Percentiles rank a stretch among this genome's conserved stretches.
These are phyloP conservation scores for Flagelloscypha sp. DNA, from an alignment of 768 basidiomycete genomes.

Conservation along the genomic window DNA sequence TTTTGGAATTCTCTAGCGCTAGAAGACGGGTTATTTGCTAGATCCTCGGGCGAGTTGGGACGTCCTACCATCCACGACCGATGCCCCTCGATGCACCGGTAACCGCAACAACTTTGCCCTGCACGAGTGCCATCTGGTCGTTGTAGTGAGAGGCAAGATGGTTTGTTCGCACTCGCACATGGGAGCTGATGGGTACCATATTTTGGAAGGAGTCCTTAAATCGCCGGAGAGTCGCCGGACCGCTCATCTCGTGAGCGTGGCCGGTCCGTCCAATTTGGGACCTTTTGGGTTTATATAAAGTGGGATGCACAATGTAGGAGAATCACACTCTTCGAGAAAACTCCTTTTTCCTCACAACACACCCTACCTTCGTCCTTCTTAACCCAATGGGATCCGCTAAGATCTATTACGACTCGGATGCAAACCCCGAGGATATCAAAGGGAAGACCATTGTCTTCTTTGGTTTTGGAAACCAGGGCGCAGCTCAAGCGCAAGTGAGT, in stretches of 20 bases:
- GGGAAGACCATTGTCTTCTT: constrained; percentile 52
- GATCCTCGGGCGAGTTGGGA: neutral
- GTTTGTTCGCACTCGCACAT: constrained; percentile 3
- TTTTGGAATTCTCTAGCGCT: constrained; percentile 53
- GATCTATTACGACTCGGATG: constrained; percentile 59
- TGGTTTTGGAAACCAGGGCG: constrained; percentile 60
- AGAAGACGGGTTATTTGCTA: neutral
- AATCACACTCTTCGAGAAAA: no score
- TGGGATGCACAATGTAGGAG: no score
- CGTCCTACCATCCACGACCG: constrained; percentile 48
- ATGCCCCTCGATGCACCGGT: constrained; percentile 73
- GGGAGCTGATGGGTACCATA: no score
- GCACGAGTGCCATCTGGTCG: constrained; percentile 34
- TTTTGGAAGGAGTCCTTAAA: no score
- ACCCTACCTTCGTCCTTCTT: no score
- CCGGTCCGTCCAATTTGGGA: no score
- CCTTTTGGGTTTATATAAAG: no score
- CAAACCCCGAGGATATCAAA: constrained; percentile 39
- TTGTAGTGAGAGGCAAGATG: neutral
- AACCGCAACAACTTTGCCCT: constrained; percentile 56
- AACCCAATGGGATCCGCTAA: no score
- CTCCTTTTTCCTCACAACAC: no score
- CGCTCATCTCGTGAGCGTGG: constrained; percentile 10
- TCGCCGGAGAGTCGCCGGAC: constrained; percentile 8
- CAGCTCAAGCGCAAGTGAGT: constrained; percentile 63